Base-by-base conservation (phyloP, 1,284 basidiomycete species). In the Xerocomus nothofagi region DNA sequence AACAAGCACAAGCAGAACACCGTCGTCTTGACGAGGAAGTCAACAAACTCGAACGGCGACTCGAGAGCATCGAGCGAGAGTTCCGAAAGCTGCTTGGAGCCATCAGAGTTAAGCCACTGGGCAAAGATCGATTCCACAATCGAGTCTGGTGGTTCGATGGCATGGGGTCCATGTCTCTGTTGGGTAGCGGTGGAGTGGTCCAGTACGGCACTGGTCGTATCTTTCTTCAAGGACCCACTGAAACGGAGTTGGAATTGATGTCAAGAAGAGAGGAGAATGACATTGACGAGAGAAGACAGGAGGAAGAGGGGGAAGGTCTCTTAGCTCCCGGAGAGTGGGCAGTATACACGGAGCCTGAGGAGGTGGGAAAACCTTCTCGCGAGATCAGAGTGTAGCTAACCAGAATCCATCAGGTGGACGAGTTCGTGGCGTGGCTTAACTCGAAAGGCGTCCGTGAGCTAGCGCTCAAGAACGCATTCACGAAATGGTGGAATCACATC, bases 91-190 rank as follows among this genome's bases (percentile, higher is more conserved):
- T 91, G 50, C 74, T 92, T 27, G 89, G 90, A 49, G 84, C 87
- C 7, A 80, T 95, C 34, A 81, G 96, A 39, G 84, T 92, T 37
- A 88, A 90, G 59, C 93, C 95, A 1, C 63, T 99, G 39, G 96
- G 97, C 3, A 79, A 82, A 56, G 97, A 99, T 68, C 79, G 96
- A 47, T 99, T 98, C 71, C 87, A 91, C 62, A 96, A 97, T 68
- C 84, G 90, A 29, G 80, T 98, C 55, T 99, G 95, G 94, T 99
- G 96, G 96, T 91, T 98, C 66, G 96, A 99, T 71, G 96, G 97
- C 4, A 82, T 96, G 72, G 96, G 97, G 3, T 82, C 84, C 2
- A 86, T 86, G 47, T 85, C 86, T 26, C 70, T 96, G 33, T 72
- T 93, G 44, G 84, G 81, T 23, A 84, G 80, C 57, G 82, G 85